A percentile compares a stretch with the other conserved stretches of the same genome.
Evolutionary conservation across 31 red algal species (phyloP).

Genomic region (Porphyra umbilicalis): DNA sequence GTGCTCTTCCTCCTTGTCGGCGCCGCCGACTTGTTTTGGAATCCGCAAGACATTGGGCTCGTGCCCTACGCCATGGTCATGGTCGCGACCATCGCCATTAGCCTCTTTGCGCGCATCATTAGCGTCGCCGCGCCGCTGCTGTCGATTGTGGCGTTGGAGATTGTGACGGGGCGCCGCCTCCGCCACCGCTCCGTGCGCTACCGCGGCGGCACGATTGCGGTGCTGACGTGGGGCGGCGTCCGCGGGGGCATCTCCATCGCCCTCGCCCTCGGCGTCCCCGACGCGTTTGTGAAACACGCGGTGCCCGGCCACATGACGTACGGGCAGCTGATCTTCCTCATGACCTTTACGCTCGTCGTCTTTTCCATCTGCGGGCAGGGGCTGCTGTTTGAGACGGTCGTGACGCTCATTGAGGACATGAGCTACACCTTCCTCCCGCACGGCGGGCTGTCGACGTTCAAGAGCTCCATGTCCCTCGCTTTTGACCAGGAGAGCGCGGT

Average conservation of each 20-base stretch:
- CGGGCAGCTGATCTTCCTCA: constrained; percentile 85
- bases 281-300: constrained; percentile 61
- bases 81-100: constrained; percentile 68
- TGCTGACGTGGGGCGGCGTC: constrained; percentile 91
- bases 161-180: constrained; percentile 33
- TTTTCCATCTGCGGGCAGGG: constrained; percentile 95
- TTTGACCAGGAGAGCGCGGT: neutral
- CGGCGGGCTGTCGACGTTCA: constrained; percentile 34
- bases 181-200: constrained; percentile 62
- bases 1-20: constrained; percentile 92
- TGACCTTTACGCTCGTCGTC: constrained; percentile 88
- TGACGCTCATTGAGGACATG: constrained; percentile 58
- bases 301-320: constrained; percentile 64
- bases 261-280: constrained; percentile 82
- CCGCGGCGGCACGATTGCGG: constrained; percentile 63
- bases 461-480: neutral
- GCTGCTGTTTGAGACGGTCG: constrained; percentile 84
- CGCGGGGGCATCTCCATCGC: constrained; percentile 93
- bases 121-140: constrained; percentile 65
- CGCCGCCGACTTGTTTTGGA: constrained; percentile 67
- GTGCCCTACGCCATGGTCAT: constrained; percentile 29
- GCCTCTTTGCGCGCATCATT: constrained; percentile 58
- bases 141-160: constrained; percentile 50
- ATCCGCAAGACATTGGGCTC: constrained; percentile 61
- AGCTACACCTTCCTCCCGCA: constrained; percentile 49